A percentile compares a stretch with the other conserved stretches of the same genome.
Conservation (phyloP, 2,329 filamentous ascomycete genomes). For the Nemania abortiva region DNA sequence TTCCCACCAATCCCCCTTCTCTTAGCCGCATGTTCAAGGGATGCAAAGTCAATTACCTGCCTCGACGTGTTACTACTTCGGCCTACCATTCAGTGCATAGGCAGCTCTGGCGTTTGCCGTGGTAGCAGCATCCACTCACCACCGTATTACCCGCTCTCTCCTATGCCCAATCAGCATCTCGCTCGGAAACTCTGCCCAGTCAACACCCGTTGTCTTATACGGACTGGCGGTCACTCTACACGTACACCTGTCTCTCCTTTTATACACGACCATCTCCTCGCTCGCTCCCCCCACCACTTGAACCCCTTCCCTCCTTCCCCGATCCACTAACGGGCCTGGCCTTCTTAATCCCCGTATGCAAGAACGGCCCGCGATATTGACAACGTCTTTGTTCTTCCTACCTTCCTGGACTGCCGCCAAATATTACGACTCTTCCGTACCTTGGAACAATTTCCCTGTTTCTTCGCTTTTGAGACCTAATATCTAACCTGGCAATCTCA, state of each 20-base stretch:
- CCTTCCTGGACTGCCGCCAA: slow-evolving; percentile 20
- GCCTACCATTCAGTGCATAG: slow-evolving; percentile 45
- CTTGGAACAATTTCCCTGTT: slow-evolving; percentile 41
- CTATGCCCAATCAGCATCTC: slow-evolving; percentile 46
- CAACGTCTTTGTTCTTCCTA: slow-evolving; percentile 38
- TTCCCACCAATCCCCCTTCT: slow-evolving; percentile 47
- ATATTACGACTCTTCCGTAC: slow-evolving; percentile 20
- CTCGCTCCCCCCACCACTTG: slow-evolving; percentile 55
- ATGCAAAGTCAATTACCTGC: slow-evolving; percentile 49
- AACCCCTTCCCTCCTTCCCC: slow-evolving; percentile 59
- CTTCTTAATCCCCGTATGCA: slow-evolving; percentile 54
- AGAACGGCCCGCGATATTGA: slow-evolving; percentile 49
- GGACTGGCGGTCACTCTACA: slow-evolving; percentile 38
- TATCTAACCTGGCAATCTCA: slow-evolving; percentile 57
- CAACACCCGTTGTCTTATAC: slow-evolving; percentile 47
- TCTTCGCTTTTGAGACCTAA: slow-evolving; percentile 41
- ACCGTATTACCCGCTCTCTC: slow-evolving; percentile 47
- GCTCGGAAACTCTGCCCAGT: slow-evolving; percentile 47
- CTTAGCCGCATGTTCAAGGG: slow-evolving; percentile 47
- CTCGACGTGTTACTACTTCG: slow-evolving; percentile 54
- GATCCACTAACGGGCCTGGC: slow-evolving; percentile 58
- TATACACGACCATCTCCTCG: slow-evolving; percentile 46
- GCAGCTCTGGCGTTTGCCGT: slow-evolving; percentile 50
- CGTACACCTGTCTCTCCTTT: slow-evolving; percentile 45
- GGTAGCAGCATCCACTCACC: slow-evolving; percentile 47